Percentiles rank a stretch among this genome's conserved stretches.
Evolutionary conservation across 2,329 filamentous ascomycete species (phyloP).

Genomic region (Microdochium paspali): DNA sequence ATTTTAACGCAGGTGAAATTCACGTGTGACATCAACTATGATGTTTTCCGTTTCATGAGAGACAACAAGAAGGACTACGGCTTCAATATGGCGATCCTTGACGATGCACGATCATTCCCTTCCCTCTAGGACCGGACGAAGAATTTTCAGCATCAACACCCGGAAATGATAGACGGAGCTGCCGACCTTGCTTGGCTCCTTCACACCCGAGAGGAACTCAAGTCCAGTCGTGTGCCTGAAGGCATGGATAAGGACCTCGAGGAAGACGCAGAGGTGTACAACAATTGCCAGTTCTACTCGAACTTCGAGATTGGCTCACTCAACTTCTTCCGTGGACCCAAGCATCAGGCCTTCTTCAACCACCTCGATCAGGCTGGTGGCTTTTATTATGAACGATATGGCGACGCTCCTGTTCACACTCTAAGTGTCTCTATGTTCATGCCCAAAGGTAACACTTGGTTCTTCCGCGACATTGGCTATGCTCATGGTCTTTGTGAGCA

Average conservation of each 20-base stretch:
- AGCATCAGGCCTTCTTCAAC: constrained; percentile 37
- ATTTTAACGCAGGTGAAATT: constrained; percentile 35
- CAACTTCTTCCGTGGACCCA: constrained; percentile 36
- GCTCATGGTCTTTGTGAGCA: constrained; percentile 33
- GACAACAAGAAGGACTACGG: constrained; percentile 77
- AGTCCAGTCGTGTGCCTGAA: constrained; percentile 4
- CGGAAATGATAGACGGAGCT: constrained; percentile 33
- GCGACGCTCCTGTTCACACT: constrained; percentile 42
- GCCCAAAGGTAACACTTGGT: constrained; percentile 39
- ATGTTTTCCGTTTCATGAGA: constrained; percentile 78
- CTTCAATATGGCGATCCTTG: constrained; percentile 41
- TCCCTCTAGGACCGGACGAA: constrained; percentile 35
- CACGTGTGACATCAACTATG: constrained; percentile 61
- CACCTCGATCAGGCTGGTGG: constrained; percentile 38
- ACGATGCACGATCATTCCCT: constrained; percentile 31
- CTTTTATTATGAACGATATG: constrained; percentile 36
- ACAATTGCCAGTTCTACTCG: constrained; percentile 39
- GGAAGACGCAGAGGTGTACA: constrained; percentile 29
- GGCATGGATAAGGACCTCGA: constrained; percentile 3
- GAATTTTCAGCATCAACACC: constrained; percentile 33
- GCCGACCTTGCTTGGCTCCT: constrained; percentile 40
- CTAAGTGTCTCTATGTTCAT: constrained; percentile 44
- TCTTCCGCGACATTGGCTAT: constrained; percentile 36
- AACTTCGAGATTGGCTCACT: constrained; percentile 46
- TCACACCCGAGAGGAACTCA: constrained; percentile 13